A percentile compares a stretch with the other conserved stretches of the same genome.
These are phyloP conservation scores for Euptelea pleiosperma DNA, from an alignment of 164 flowering plant genomes.

Conservation along the genomic window DNA sequence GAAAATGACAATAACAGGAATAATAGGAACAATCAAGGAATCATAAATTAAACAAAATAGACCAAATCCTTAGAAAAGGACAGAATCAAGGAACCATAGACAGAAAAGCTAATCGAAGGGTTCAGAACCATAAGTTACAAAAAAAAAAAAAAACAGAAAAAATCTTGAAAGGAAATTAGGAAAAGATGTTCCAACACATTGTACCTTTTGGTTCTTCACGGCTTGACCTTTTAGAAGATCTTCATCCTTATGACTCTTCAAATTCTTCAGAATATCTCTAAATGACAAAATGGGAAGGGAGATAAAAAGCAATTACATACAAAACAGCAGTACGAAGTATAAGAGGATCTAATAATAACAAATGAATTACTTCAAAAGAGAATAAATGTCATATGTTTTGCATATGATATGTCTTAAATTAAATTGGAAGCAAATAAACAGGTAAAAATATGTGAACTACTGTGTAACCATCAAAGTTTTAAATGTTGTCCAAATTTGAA, in stretches of 20 bases:
- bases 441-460: too few relatives aligned
- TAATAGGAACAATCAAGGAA: too few relatives aligned
- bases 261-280: slow-evolving; percentile 61
- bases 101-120: neutral
- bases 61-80: neutral
- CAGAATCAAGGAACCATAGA: neutral
- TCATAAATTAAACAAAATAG: too few relatives aligned
- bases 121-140: too few relatives aligned
- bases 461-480: too few relatives aligned
- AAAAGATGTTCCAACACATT: slow-evolving; percentile 15
- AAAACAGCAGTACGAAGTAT: neutral
- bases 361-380: neutral
- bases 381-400: neutral
- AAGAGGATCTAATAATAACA: neutral
- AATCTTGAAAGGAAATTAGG: too few relatives aligned
- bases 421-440: too few relatives aligned
- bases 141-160: too few relatives aligned
- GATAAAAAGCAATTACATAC: neutral
- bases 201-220: slow-evolving; percentile 86
- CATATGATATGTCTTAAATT: neutral
- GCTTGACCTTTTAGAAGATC: slow-evolving; percentile 87
- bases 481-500: too few relatives aligned
- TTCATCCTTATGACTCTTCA: slow-evolving; percentile 74
- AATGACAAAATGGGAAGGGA: slow-evolving; percentile 1
- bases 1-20: neutral